These are phyloP conservation scores for Cladorrhinum samala DNA, from an alignment of 495 filamentous ascomycete species.

Conservation along the genomic window DNA sequence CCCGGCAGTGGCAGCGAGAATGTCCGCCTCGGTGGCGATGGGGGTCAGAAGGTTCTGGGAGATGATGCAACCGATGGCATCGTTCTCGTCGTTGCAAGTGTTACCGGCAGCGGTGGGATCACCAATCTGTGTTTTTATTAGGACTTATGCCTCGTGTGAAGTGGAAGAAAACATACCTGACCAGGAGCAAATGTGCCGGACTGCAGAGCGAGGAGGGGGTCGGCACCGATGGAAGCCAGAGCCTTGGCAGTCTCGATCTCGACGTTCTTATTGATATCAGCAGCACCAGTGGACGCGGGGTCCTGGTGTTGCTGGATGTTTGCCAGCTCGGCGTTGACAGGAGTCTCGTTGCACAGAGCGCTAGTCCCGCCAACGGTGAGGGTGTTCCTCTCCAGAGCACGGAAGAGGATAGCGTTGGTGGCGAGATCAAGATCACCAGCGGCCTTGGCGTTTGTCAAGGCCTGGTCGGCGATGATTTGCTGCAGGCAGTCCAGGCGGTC, in stretches of 20 bases:
- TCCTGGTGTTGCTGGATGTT: slow-evolving; percentile 61
- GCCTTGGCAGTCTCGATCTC: slow-evolving; percentile 48
- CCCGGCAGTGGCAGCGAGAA: slow-evolving; percentile 45
- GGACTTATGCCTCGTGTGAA: background rate
- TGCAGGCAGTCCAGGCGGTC: slow-evolving; percentile 58
- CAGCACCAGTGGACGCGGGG: slow-evolving; percentile 48
- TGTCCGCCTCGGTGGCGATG: slow-evolving; percentile 51
- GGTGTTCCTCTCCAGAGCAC: slow-evolving; percentile 60
- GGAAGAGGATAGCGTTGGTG: slow-evolving; percentile 54
- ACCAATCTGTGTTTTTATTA: slow-evolving; percentile 32
- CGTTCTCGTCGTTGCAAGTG: slow-evolving; percentile 48
- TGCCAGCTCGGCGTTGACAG: slow-evolving; percentile 63
- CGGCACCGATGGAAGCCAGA: slow-evolving; percentile 51
- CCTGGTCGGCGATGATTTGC: slow-evolving; percentile 61
- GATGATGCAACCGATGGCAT: slow-evolving; percentile 57
- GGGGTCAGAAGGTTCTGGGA: slow-evolving; percentile 53
- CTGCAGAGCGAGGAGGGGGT: slow-evolving; percentile 50
- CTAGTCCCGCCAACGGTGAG: slow-evolving; percentile 48
- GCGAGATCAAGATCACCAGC: slow-evolving; percentile 51
- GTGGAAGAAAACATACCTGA: slow-evolving; percentile 27
- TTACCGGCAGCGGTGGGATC: slow-evolving; percentile 54
- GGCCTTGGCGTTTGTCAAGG: slow-evolving; percentile 63
- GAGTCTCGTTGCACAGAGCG: slow-evolving; percentile 50
- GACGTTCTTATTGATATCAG: slow-evolving; percentile 47
- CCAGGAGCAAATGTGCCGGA: slow-evolving; percentile 56